Base-by-base conservation (phyloP, 345 rosid species). In the Excoecaria agallocha region DNA sequence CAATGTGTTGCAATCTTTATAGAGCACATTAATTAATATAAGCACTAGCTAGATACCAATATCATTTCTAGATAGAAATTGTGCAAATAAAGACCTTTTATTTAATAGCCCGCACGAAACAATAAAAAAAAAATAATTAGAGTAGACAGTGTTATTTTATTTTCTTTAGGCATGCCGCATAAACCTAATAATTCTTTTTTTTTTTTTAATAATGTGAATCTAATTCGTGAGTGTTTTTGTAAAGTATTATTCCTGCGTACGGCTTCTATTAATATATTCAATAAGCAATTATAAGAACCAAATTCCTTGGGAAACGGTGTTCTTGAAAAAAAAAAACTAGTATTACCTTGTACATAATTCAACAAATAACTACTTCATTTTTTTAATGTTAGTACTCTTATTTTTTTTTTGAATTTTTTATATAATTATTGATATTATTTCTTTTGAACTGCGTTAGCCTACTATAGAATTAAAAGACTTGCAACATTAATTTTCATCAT, bases 191-290 rank as follows among this genome's bases (percentile, higher is more conserved):
- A 30, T 30, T 30, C 30, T 30, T 30, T 30, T 30, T 30, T 30
- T 41, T 41, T 41, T 41, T 41, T 41, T 1, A 41, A 41, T 41
- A 41, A 41, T 76, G 71, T 71, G 73, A 41, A 77, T 71, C 71
- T 30, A n/a, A 61, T 63, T 52, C 68, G 49, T 46, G n/a, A 22
- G 37, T 19, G 17, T 56, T 56, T n/a, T 58, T 8, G 17, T 5
- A 22, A 11, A 64, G 68, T 8, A 20, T 59, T 62, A 62, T 62
- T 62, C 66, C 66, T 62, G 17, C 16, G 9, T 39, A 39, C 3
- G n/a, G 11, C 37, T 20, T 57, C 30, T 57, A 20, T 57, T n/a
- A 9, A 24, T 57, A 57, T 6, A 57, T 20, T 20, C 37, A 24
- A 20, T 57, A 57, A 20, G 13, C 61, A 57, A 2, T 57, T 57